Evolutionary conservation across 2,329 filamentous ascomycete species (phyloP), one percentile per base, ranked within the genome.

Genomic region (Elsinoe necatrix): DNA sequence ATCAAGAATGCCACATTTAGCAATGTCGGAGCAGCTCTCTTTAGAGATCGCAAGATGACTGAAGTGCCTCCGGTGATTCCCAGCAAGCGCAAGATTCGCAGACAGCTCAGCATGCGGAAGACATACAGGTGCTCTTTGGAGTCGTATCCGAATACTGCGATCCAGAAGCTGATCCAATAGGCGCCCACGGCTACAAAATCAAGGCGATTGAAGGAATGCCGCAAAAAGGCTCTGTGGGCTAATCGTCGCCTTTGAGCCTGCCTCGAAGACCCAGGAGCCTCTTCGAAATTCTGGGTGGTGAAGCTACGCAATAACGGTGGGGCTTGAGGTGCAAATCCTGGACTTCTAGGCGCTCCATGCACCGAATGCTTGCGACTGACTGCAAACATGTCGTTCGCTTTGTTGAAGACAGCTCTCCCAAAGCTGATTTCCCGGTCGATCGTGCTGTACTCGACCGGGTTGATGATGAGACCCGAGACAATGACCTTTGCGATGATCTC

Each of bases 171-270:
- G 57, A 95, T 85, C 93, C 93, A 98, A 71, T 90, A 98, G 0
- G 92, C 86, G n/a, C 93, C 78, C 6, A 98, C 87, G 1, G 93
- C 95, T 55, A 98, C 77, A 69, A 97, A 96, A 69, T 98, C 93
- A 9, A 97, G 79, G 54, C 93, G 83, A 68, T 97, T 97, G 74
- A 98, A 98, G 0, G 89, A 91, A 70, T 98, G 93, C 14, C 93
- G 84, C 56, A 98, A 74, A 69, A 96, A 97, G 1, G 93, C 95
- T 60, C 93, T 83, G 55, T 93, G 85, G 14, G 95, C 92, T 56
- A 98, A 79, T 61, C 95, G 86, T 63, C 86, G 80, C 59, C 92
- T 84, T 68, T 93, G 89, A 63, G 91, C 87, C 61, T 95, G 75
- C 79, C 87, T 61, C 77, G 78, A 66, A 78, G 93, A 71, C 72